A percentile compares a stretch with the other conserved stretches of the same genome.
Conservation (phyloP, 179 eudicot genomes). For the Nepenthes alata region DNA sequence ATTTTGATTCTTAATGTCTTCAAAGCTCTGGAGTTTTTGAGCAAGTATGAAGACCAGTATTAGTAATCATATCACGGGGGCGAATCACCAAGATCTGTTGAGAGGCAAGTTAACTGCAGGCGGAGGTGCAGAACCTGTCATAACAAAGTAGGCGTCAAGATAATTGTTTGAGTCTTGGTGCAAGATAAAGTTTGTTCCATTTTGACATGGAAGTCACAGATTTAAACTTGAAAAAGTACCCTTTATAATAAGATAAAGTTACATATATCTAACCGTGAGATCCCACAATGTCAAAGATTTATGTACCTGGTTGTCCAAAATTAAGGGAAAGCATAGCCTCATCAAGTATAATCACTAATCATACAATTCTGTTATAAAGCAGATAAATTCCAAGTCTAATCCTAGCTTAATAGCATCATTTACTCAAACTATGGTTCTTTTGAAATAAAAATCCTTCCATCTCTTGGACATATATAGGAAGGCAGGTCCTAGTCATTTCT, state of each 20-base stretch:
- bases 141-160: background rate
- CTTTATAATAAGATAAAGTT: background rate
- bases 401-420: too few species aligned
- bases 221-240: background rate
- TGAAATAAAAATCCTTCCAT: too few species aligned
- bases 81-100: constrained; percentile 13
- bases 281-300: too few species aligned
- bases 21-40: too few species aligned
- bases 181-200: background rate
- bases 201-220: background rate
- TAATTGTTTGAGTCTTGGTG: background rate
- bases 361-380: too few species aligned
- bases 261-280: background rate
- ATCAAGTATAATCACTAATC: background rate
- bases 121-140: constrained; percentile 34
- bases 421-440: too few species aligned
- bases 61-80: constrained; percentile 2
- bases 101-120: constrained; percentile 23
- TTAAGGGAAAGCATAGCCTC: background rate
- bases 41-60: too few species aligned
- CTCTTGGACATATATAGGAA: too few species aligned
- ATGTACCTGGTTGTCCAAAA: too few species aligned
- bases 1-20: too few species aligned
- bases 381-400: too few species aligned
- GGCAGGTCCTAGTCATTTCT: too few species aligned